Evolutionary conservation across 2,329 filamentous ascomycete genomes (phyloP), one percentile per base, ranked within the genome.

Genomic region (Emericellopsis atlantica): DNA sequence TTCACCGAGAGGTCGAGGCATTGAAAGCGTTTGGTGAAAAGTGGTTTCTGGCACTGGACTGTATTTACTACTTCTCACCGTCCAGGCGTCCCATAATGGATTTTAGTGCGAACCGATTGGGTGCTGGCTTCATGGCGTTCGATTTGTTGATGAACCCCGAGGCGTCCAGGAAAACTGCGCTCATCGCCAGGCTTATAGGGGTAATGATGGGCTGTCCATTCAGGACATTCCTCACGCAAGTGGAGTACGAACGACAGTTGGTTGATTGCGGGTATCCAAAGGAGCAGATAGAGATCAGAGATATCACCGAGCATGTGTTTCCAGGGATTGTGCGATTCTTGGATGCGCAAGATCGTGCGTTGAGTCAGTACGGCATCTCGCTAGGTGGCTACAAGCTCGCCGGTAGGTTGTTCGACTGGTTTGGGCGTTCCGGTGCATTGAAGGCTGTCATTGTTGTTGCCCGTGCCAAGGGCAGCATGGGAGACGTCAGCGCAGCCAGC

Each of bases 31-130:
- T 53, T 5, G 41, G 41, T 0, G 54, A 71, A 39, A 48, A 51
- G n/a, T 76, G 71, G 70, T 55, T 77, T 1, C 58, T 77, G 1
- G 73, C 66, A 0, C 59, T 77, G 1, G 74, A 77, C 49, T 70
- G 70, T 3, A 50, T 75, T 5, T 77, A 78, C 41, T 72, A 77
- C 49, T 77, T 76, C 48, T 58, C 57, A 0, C 74, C 72, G 0
- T 74, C 71, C 1, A 57, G 73, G 12, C 58, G 54, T 41, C 62
- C 65, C 0, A 49, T 75, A 3, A 60, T 76, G 12, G 42, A 54
- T 7, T 58, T 67, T 35, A 61, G 68, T 1, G 53, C 57, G 5
- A 50, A 46, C 4, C 53, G 53, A 0, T 57, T 76, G 1, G 48
- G 59, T 4, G 71, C 72, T 1, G 65, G 67, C 1, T 53, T 72